Base-by-base conservation (phyloP, 2,329 filamentous ascomycete genomes). In the Fusarium sp. region DNA sequence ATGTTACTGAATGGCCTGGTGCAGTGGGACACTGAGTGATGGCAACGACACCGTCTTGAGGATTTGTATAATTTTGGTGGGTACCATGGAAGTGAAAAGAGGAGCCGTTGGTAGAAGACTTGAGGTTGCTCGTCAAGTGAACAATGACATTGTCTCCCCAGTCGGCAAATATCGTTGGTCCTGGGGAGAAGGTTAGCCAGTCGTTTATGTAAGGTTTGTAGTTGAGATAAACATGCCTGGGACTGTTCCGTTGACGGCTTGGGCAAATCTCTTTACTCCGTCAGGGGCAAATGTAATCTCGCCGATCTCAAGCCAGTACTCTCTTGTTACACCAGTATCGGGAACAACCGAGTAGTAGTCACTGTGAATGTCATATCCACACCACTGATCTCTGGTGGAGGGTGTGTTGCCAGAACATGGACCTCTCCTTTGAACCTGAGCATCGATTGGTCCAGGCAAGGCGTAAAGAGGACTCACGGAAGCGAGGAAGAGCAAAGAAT, bases 51-150 rank as follows among this genome's bases (percentile, higher is more conserved):
- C 89, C 89, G 69, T 91, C 89, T 57, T 85, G 81, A 51, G 85
- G 79, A 70, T 84, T 86, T 46, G 81, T 86, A 71, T 83, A 80
- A 60, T 83, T 80, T 74, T 91, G 88, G 22, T 87, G 84, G 39
- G 91, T 79, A 33, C 88, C 90, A 69, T 91, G 89, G 79, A 84
- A 91, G 75, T 91, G 89, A 31, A 91, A 86, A 13, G 83, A 83
- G 10, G 88, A 90, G 40, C 88, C 88, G 61, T 91, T 91, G 17
- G 68, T 63, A 79, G 78, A 78, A 54, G 33, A 45, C 26, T 69
- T 53, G 26, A 83, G 66, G 6, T 76, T 75, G 76, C 90, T 91
- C 42, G 79, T 85, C 18, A 91, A 82, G 54, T 86, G 85, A 33
- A 89, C 78, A 17, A 78, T 73, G 8, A 90, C 79, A 22, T 67